These are phyloP conservation scores for Antrodiella citrinella DNA, from an alignment of 768 basidiomycete species.

Conservation along the genomic window DNA sequence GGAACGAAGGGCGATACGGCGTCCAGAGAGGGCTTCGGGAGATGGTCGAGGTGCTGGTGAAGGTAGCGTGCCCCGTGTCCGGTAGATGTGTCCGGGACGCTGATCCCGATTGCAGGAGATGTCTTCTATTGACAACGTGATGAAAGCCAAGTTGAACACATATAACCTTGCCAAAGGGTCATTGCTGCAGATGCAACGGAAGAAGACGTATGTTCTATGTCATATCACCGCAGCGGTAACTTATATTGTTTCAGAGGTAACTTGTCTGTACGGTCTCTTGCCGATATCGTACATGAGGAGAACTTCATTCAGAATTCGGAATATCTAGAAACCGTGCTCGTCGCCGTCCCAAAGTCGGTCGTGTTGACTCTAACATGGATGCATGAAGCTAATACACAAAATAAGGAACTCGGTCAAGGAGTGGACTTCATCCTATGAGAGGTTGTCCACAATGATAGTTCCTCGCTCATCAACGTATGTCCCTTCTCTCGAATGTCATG, in stretches of 20 bases:
- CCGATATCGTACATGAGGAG: constrained; percentile 74
- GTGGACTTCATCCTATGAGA: constrained; percentile 87
- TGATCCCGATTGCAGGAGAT: constrained; percentile 89
- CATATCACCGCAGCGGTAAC: constrained; percentile 4
- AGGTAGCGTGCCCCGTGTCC: too few species aligned
- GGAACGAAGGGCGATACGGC: constrained; percentile 91
- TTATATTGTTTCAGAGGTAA: constrained; percentile 60
- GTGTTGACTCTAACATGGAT: not conserved
- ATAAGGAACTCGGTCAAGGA: constrained; percentile 78
- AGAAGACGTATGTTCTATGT: constrained; percentile 62
- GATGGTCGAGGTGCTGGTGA: constrained; percentile 76
- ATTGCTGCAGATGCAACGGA: constrained; percentile 86
- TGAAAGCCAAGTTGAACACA: constrained; percentile 84
- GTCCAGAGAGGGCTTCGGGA: constrained; percentile 76
- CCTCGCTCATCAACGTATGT: constrained; percentile 83
- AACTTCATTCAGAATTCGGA: constrained; percentile 87
- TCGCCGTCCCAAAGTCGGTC: constrained; percentile 88
- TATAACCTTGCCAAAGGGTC: constrained; percentile 95
- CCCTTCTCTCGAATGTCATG: not conserved
- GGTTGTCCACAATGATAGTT: constrained; percentile 82
- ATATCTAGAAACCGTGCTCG: constrained; percentile 85
- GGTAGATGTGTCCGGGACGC: constrained; percentile 1
- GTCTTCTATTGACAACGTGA: constrained; percentile 86
- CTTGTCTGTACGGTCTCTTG: constrained; percentile 82
- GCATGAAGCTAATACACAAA: too few species aligned